phyloP scores from a whole-genome alignment of 148 eudicot genomes.

The Spergularia marina region DNA sequence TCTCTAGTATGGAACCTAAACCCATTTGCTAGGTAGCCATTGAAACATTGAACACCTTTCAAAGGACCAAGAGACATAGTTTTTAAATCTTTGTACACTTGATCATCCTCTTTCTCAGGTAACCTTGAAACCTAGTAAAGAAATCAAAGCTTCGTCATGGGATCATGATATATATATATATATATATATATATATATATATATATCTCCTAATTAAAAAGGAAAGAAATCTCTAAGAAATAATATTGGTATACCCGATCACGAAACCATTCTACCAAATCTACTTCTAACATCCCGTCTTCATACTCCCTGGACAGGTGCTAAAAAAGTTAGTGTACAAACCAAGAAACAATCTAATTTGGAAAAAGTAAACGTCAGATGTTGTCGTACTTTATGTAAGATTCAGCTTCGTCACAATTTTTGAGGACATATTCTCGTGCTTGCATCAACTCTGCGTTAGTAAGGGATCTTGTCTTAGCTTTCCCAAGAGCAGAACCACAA shows the following conservation, averaged over 20 bases:
- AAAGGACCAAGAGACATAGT: not conserved
- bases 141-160: not conserved
- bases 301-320: not conserved
- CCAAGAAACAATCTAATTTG: too few species aligned
- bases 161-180: not conserved
- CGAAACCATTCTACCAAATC: not conserved
- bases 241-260: not conserved
- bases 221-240: not conserved
- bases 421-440: constrained; percentile 2
- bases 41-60: not conserved
- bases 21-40: constrained; percentile 14
- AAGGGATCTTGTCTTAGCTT: too few species aligned
- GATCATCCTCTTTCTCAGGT: not conserved
- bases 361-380: too few species aligned
- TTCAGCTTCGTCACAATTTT: constrained; percentile 4
- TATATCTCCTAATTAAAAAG: not conserved
- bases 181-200: too few species aligned
- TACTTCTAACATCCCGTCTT: not conserved
- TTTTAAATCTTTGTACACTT: not conserved
- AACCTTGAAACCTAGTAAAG: not conserved
- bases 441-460: too few species aligned
- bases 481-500: too few species aligned
- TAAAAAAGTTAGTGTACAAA: too few species aligned
- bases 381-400: not conserved
- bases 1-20: not conserved